phyloP scores from a whole-genome alignment of 441 rosid genomes.

The Eutrema salsugineum region DNA sequence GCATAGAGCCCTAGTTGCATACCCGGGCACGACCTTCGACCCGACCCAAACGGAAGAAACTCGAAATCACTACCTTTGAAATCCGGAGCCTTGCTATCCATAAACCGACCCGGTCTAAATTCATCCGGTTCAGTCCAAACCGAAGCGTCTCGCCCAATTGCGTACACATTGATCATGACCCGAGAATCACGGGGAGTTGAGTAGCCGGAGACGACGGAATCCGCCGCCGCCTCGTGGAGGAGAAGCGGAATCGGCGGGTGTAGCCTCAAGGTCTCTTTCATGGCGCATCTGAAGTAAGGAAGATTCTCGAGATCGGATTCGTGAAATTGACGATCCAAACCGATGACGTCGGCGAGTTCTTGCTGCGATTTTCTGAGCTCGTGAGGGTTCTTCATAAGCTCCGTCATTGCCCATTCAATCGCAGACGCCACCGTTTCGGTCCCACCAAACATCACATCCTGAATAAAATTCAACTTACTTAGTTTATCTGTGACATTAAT shows the following conservation, averaged over 20 bases:
- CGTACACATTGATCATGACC: constrained; percentile 69
- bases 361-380: constrained; percentile 42
- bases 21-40: constrained; percentile 81
- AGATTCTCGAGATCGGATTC: constrained; percentile 52
- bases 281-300: constrained; percentile 40
- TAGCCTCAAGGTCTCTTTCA: constrained; percentile 57
- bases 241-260: constrained; percentile 74
- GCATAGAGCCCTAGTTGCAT: constrained; percentile 79
- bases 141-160: constrained; percentile 56
- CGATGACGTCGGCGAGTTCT: constrained; percentile 45
- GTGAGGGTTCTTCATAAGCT: constrained; percentile 46
- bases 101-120: constrained; percentile 56
- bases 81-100: constrained; percentile 45
- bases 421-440: constrained; percentile 65
- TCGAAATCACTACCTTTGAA: constrained; percentile 59
- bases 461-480: not conserved
- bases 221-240: constrained; percentile 63
- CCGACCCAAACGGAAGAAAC: constrained; percentile 73
- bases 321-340: constrained; percentile 37
- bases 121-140: constrained; percentile 56
- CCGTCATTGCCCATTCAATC: constrained; percentile 68
- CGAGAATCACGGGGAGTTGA: constrained; percentile 51
- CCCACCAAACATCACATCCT: constrained; percentile 70
- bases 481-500: not conserved
- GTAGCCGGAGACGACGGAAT: constrained; percentile 44